A percentile compares a stretch with the other conserved stretches of the same genome.
These are phyloP conservation scores for Hericium coralloides DNA, from an alignment of 768 basidiomycete species.

Conservation along the genomic window DNA sequence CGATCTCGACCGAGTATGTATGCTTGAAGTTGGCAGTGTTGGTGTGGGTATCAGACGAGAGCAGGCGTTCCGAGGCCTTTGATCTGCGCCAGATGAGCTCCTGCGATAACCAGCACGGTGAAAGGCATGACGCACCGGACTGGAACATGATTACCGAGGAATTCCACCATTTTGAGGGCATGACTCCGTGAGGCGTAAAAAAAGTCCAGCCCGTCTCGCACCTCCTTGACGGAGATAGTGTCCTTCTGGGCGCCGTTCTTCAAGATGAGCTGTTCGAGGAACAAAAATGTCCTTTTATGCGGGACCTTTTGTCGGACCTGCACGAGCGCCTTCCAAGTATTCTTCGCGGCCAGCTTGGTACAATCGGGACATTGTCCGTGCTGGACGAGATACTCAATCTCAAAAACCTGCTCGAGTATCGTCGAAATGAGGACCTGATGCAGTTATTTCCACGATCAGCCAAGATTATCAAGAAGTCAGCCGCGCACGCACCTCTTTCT, in stretches of 20 bases:
- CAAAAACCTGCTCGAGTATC: slow-evolving; percentile 94
- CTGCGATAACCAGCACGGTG: background rate
- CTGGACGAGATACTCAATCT: slow-evolving; percentile 92
- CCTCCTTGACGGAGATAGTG: slow-evolving; percentile 89
- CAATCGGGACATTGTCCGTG: slow-evolving; percentile 95
- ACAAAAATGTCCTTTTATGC: slow-evolving; percentile 97
- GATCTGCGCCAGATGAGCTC: slow-evolving; percentile 38
- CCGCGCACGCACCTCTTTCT: slow-evolving; percentile 75
- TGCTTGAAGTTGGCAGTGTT: slow-evolving; percentile 94
- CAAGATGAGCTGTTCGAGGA: slow-evolving; percentile 92
- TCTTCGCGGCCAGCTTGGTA: slow-evolving; percentile 90
- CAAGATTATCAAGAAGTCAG: background rate
- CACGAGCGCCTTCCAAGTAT: slow-evolving; percentile 96
- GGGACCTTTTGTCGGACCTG: slow-evolving; percentile 99
- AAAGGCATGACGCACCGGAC: slow-evolving; percentile 48
- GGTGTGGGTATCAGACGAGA: slow-evolving; percentile 88
- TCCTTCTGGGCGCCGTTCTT: slow-evolving; percentile 97
- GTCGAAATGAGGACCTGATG: slow-evolving; percentile 82
- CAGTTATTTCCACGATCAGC: background rate
- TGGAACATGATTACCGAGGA: slow-evolving; percentile 81
- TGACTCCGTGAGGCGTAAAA: slow-evolving; percentile 89
- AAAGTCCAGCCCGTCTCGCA: slow-evolving; percentile 91
- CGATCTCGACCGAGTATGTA: slow-evolving; percentile 95
- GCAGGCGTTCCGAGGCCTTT: slow-evolving; percentile 89
- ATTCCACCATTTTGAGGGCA: slow-evolving; percentile 95